Evolutionary conservation across 2,329 filamentous ascomycete genomes (phyloP), one percentile per base, ranked within the genome.

Genomic region (Drechslerella dactyloides): DNA sequence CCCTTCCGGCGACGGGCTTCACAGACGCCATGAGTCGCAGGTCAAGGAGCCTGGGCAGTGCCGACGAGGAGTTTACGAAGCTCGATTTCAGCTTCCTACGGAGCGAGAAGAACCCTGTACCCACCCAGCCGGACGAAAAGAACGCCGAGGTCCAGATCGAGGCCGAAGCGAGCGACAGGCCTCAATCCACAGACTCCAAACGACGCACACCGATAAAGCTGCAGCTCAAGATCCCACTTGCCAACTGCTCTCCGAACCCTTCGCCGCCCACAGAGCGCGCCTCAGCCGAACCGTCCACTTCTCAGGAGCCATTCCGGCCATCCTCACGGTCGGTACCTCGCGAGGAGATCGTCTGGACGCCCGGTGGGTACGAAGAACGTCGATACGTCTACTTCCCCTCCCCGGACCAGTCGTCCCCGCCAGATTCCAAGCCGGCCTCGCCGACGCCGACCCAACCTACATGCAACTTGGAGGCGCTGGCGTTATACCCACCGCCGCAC

Each of bases 321-420:
- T n/a, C 30, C 2, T 62, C 65, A 3, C 58, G 65, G 40, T 63
- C 46, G 7, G 19, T 70, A 2, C 53, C 46, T 17, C 5, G n/a
- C 1, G 65, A 70, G 52, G 65, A 70, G 21, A 59, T 52, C 7
- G 24, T 70, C n/a, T 50, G 53, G 19, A 70, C 40, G 13, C 46
- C 55, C 17, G 58, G 44, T 13, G 65, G 65, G 7, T 57, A 54
- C 21, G 58, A 70, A 37, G 65, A 70, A 51, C 50, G 65, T 21
- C 48, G 65, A 23, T 70, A 70, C 35, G 53, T 55, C 1, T 57
- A 63, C 30, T 50, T 50, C 23, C 58, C 65, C n/a, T 37, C 35
- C 17, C 21, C 2, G 15, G 6, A 37, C 24, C 11, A 19, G 44
- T 19, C 44, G 8, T 48, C 44, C 4, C 37, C 53, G n/a, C 42